These are phyloP conservation scores for Apiospora aurea DNA, from an alignment of 2,329 filamentous ascomycete species.

Conservation along the genomic window DNA sequence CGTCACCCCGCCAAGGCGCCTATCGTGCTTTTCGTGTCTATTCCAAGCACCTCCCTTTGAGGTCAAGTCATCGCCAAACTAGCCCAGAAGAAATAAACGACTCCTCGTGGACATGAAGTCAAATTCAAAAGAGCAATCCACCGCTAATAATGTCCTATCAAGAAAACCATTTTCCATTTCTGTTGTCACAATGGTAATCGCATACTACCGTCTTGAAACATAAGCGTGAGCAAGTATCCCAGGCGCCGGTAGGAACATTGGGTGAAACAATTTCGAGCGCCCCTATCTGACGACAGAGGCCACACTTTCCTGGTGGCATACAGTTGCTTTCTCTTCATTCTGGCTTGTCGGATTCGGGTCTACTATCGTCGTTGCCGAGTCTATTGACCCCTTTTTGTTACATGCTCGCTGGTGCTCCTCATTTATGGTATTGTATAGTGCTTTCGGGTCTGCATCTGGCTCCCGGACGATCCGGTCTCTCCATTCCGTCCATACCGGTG, in stretches of 20 bases:
- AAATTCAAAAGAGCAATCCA: no score
- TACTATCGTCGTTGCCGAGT: not conserved
- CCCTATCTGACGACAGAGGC: not conserved
- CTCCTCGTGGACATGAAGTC: not conserved
- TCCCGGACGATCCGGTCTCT: not conserved
- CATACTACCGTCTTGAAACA: no score
- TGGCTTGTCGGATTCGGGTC: not conserved
- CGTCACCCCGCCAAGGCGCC: not conserved
- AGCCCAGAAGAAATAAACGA: not conserved
- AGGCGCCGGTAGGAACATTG: not conserved
- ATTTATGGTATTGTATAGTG: not conserved
- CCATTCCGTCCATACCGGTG: constrained; percentile 4
- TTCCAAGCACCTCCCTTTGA: not conserved
- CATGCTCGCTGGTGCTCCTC: not conserved
- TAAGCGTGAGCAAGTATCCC: no score
- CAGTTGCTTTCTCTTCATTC: not conserved
- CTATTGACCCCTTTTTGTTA: not conserved
- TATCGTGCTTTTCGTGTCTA: not conserved
- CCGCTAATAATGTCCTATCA: no score
- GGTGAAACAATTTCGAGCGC: not conserved
- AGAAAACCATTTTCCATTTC: no score
- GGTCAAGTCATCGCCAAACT: not conserved
- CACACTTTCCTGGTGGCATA: not conserved
- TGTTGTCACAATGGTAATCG: no score
- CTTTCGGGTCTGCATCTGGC: constrained; percentile 2